phyloP scores from a whole-genome alignment of 1,139 yeast genomes.

The Candida sanyaensis region DNA sequence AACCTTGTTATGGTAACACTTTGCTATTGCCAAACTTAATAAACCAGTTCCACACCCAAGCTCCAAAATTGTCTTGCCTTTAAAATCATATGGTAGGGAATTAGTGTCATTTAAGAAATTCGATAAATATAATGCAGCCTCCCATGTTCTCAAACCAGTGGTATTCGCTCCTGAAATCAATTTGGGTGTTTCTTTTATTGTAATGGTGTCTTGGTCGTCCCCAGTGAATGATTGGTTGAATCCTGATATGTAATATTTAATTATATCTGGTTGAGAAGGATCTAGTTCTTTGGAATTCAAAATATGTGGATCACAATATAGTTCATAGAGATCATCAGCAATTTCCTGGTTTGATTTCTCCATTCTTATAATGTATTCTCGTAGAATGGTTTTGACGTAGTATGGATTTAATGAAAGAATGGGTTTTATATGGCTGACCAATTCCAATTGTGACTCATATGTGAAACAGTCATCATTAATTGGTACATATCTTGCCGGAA shows the following conservation, averaged over 20 bases:
- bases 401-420: slow-evolving; percentile 42
- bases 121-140: slow-evolving; percentile 76
- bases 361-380: slow-evolving; percentile 37
- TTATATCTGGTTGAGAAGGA: slow-evolving; percentile 49
- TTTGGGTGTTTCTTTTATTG: slow-evolving; percentile 61
- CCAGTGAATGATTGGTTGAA: slow-evolving; percentile 12
- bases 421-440: slow-evolving; percentile 14
- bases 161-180: slow-evolving; percentile 74
- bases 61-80: slow-evolving; percentile 51
- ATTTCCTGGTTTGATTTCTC: slow-evolving; percentile 32
- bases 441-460: slow-evolving; percentile 12
- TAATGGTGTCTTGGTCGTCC: slow-evolving; percentile 26
- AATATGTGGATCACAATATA: slow-evolving; percentile 40
- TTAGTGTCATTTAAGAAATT: slow-evolving; percentile 36
- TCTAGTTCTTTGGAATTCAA: slow-evolving; percentile 38
- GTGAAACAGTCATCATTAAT: slow-evolving; percentile 5
- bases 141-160: slow-evolving; percentile 94
- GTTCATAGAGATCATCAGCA: slow-evolving; percentile 52
- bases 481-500: slow-evolving; percentile 11
- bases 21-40: slow-evolving; percentile 61
- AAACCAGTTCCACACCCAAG: slow-evolving; percentile 92
- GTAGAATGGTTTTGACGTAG: slow-evolving; percentile 50
- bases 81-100: slow-evolving; percentile 12
- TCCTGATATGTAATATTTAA: slow-evolving; percentile 46
- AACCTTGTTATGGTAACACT: slow-evolving; percentile 21